Conservation (phyloP, 805 yeast species). For the Candida cerambycidarum region DNA sequence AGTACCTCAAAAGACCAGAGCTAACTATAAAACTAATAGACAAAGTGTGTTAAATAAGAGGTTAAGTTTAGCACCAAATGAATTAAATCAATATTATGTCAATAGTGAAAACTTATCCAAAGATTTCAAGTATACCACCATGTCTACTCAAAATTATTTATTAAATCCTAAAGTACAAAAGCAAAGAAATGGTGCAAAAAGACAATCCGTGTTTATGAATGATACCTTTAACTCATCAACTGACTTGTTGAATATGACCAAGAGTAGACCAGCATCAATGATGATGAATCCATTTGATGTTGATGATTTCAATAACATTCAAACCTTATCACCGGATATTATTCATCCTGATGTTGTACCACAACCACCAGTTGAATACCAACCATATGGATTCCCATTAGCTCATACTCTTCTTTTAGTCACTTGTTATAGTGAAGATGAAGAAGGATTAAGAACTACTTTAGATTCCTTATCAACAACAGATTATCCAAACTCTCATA, state of each 20-base stretch:
- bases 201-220: constrained; percentile 29
- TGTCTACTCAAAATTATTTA: constrained; percentile 61
- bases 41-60: constrained; percentile 42
- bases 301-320: constrained; percentile 35
- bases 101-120: constrained; percentile 33
- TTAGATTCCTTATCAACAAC: constrained; percentile 93
- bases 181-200: constrained; percentile 7
- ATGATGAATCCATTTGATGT: constrained; percentile 32
- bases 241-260: constrained; percentile 26
- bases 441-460: constrained; percentile 80
- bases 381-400: constrained; percentile 84
- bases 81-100: constrained; percentile 37
- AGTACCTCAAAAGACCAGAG: constrained; percentile 53
- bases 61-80: constrained; percentile 39
- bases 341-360: constrained; percentile 80
- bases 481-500: constrained; percentile 93
- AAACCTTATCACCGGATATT: constrained; percentile 55
- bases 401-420: constrained; percentile 49
- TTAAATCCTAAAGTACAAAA: constrained; percentile 19
- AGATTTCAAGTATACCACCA: constrained; percentile 53
- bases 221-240: constrained; percentile 30
- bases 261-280: constrained; percentile 24
- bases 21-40: constrained; percentile 44
- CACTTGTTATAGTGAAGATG: constrained; percentile 95
- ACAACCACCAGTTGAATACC: constrained; percentile 87